Evolutionary conservation across 495 filamentous ascomycete species (phyloP).

Genomic region (Penicillium maclennaniae): DNA sequence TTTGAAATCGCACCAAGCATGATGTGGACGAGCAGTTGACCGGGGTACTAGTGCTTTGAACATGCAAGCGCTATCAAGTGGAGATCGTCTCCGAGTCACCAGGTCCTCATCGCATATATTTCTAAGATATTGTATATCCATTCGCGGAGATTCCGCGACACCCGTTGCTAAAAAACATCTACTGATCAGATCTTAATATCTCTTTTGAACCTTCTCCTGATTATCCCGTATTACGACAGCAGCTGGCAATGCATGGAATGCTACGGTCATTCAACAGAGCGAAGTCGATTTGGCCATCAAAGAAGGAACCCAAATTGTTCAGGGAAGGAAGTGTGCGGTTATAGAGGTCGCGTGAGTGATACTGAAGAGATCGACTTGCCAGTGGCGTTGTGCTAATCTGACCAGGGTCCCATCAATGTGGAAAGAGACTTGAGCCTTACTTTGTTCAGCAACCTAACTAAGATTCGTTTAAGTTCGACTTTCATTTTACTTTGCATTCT

Average conservation of each 20-base stretch:
- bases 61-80: too few species aligned
- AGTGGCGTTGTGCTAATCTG: background rate
- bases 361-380: background rate
- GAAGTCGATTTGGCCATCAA: slow-evolving; percentile 12
- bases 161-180: background rate
- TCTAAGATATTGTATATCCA: background rate
- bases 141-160: background rate
- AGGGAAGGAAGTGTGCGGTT: slow-evolving; percentile 16
- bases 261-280: slow-evolving; percentile 10
- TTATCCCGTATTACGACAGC: slow-evolving; percentile 80
- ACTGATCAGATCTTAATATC: slow-evolving; percentile 63
- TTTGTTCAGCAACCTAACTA: background rate
- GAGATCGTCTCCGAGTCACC: too few species aligned
- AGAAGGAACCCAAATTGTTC: slow-evolving; percentile 11
- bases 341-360: slow-evolving; percentile 22
- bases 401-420: slow-evolving; percentile 21
- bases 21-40: too few species aligned
- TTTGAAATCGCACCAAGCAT: too few species aligned
- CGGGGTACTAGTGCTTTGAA: too few species aligned
- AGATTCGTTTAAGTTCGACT: too few species aligned
- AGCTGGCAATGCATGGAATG: slow-evolving; percentile 38
- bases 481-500: too few species aligned
- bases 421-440: background rate
- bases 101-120: too few species aligned
- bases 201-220: slow-evolving; percentile 75